These are phyloP conservation scores for Wallacemonas sp. DNA, from an alignment of 208 protist species.

Conservation along the genomic window DNA sequence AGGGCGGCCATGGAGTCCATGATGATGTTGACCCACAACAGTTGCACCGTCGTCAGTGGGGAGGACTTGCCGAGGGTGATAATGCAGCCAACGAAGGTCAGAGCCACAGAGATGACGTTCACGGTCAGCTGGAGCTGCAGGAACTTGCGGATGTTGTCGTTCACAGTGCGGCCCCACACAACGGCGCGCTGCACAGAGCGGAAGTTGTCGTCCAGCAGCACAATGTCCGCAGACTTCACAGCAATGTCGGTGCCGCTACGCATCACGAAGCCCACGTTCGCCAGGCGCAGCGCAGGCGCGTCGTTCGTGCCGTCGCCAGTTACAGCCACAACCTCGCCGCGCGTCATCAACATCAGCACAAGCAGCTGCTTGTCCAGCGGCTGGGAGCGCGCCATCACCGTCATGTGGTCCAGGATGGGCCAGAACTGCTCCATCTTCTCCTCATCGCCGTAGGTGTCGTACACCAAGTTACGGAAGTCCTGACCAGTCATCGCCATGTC, in stretches of 20 bases:
- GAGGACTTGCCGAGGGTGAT: conserved; percentile 47
- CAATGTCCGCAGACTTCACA: conserved; percentile 90
- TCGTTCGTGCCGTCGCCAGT: conserved; percentile 98
- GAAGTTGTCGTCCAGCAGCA: conserved; percentile 99
- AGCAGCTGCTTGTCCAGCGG: conserved; percentile 90
- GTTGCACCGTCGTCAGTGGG: conserved; percentile 94
- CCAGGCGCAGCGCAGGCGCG: conserved; percentile 94
- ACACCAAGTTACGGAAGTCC: conserved; percentile 86
- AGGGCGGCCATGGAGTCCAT: conserved; percentile 99
- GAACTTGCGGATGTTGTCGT: conserved; percentile 96
- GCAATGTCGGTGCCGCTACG: conserved; percentile 96
- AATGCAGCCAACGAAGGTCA: conserved; percentile 93
- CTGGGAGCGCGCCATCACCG: conserved; percentile 86
- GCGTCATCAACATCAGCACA: conserved; percentile 77
- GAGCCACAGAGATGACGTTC: conserved; percentile 94
- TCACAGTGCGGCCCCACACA: conserved; percentile 89
- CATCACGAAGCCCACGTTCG: conserved; percentile 98
- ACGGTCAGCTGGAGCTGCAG: conserved; percentile 98
- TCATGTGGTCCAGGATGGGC: conserved; percentile 69
- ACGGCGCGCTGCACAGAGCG: conserved; percentile 94
- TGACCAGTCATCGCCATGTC: conserved; percentile 88
- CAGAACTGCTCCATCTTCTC: conserved; percentile 71
- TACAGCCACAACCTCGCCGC: conserved; percentile 79
- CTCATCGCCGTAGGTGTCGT: conserved; percentile 75
- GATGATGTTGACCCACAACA: conserved; percentile 99